These are phyloP conservation scores for Ustilago nuda DNA, from an alignment of 1,284 basidiomycete genomes.

Conservation along the genomic window DNA sequence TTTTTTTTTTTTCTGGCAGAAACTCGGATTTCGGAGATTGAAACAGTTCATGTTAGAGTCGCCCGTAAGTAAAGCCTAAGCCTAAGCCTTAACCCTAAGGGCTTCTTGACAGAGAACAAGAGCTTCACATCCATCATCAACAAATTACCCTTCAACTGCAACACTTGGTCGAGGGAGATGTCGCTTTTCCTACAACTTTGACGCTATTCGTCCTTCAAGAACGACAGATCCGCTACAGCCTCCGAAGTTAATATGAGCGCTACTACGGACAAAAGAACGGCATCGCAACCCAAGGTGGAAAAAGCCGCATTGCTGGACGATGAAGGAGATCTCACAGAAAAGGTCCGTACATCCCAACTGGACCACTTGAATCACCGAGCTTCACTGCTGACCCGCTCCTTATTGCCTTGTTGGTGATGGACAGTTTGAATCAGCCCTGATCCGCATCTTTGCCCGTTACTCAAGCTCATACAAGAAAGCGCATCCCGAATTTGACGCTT, in stretches of 20 bases:
- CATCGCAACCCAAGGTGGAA: background rate
- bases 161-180: background rate
- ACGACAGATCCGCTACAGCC: no score
- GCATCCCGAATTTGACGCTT: constrained; percentile 11
- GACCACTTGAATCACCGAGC: background rate
- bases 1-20: constrained; percentile 14
- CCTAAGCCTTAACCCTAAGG: no score
- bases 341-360: constrained; percentile 13
- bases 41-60: background rate
- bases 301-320: constrained; percentile 43
- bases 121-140: no score
- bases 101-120: no score
- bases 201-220: no score
- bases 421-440: constrained; percentile 41
- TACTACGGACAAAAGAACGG: background rate
- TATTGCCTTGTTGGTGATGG: background rate
- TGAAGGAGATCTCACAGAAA: constrained; percentile 40
- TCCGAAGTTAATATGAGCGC: constrained; percentile 7
- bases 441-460: constrained; percentile 47
- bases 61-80: no score
- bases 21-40: constrained; percentile 44
- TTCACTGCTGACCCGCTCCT: background rate
- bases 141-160: background rate
- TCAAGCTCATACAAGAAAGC: constrained; percentile 28
- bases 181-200: no score